Evolutionary conservation across 495 filamentous ascomycete genomes (phyloP), one percentile per base, ranked within the genome.

Genomic region (Clavariopsis aquatica): DNA sequence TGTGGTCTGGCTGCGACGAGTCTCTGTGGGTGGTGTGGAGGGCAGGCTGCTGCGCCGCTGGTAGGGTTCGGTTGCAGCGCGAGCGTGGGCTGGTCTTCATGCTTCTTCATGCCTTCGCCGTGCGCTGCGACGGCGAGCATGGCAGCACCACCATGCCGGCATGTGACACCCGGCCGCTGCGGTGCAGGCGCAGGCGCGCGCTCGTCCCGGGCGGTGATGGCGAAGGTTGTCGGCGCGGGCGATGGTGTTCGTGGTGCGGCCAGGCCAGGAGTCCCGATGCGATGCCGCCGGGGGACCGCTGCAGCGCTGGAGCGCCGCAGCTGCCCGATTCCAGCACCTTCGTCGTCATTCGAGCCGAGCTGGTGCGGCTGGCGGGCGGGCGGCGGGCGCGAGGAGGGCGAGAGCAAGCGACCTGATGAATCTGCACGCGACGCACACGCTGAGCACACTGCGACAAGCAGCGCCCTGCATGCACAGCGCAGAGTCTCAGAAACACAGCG

Each of bases 321-420:
- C 55, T 58, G 55, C 55, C 55, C 55, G 55, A 58, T 49, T 9
- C 28, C 31, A 22, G 27, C 10, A 12, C 27, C 9, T 2, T 31
- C 36, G 55, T 47, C 55, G 31, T 49, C 41, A 15, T 43, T 19
- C 31, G 51, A 4, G 43, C 34, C n/a, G 38, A 47, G 55, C 19
- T 27, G 20, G 54, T 15, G n/a, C n/a, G n/a, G n/a, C n/a, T n/a
- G n/a, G n/a, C n/a, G 31, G 12, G 53, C 20, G 31, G 36, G 2
- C 29, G 36, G 31, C 19, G 26, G 22, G 19, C 19, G 31, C 29
- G 53, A 20, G 6, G 53, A 15, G n/a, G 19, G 23, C 5, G 20
- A 34, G 15, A 43, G 52, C 29, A 34, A 20, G 53, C 55, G 23
- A 26, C 36, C 28, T 23, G 4, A 20, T 24, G 19, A 31, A 31